These are phyloP conservation scores for Cystofilobasidium capitatum DNA, from an alignment of 768 basidiomycete species.

Conservation along the genomic window DNA sequence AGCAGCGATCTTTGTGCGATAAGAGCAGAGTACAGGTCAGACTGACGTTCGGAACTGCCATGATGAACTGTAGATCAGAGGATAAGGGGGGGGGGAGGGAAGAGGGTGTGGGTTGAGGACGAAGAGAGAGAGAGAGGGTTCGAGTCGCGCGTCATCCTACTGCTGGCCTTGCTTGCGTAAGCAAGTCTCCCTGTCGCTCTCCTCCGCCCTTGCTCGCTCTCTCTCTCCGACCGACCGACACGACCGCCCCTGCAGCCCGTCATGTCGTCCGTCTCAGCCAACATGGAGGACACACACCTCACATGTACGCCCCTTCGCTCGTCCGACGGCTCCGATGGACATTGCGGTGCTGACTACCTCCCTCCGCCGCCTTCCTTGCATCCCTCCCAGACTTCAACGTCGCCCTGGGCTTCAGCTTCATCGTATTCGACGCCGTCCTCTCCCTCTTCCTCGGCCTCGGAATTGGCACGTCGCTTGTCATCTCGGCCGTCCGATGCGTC, in stretches of 20 bases:
- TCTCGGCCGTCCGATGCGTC: conserved; percentile 52
- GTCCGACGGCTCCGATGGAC: neutral
- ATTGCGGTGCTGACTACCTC: too few relatives aligned
- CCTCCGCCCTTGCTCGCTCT: too few relatives aligned
- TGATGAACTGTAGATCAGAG: neutral
- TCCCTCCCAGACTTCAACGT: conserved; percentile 48
- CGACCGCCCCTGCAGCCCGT: neutral
- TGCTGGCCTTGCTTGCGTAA: too few relatives aligned
- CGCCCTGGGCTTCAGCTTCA: conserved; percentile 61
- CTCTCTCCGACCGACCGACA: too few relatives aligned
- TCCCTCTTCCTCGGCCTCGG: conserved; percentile 59
- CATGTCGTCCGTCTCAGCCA: neutral
- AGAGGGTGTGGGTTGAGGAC: neutral
- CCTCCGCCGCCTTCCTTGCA: neutral
- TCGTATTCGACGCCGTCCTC: conserved; percentile 59
- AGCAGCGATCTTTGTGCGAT: neutral
- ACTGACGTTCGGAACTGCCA: conserved; percentile 11
- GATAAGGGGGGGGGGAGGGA: neutral
- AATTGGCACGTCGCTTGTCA: conserved; percentile 57
- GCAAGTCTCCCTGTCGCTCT: too few relatives aligned
- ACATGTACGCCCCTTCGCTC: neutral
- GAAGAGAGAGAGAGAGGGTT: neutral
- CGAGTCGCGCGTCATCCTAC: too few relatives aligned
- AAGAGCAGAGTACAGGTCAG: neutral
- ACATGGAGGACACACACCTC: neutral